Evolutionary conservation across 257 asterid genomes (phyloP).

Genomic region (Petunia axillaris): DNA sequence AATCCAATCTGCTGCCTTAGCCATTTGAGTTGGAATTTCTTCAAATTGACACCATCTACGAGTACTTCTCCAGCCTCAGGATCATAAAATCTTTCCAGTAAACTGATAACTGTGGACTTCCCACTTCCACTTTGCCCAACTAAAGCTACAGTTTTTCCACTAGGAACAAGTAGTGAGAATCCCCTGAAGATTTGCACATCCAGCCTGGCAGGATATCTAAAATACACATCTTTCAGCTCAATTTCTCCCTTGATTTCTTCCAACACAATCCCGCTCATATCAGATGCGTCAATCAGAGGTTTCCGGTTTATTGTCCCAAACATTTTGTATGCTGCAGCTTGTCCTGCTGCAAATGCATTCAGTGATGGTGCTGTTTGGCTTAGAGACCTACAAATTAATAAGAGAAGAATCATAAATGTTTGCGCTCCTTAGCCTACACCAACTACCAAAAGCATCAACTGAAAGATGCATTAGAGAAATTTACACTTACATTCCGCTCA

Average conservation of each 20-base stretch:
- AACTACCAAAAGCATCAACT: background rate
- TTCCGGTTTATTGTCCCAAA: constrained; percentile 27
- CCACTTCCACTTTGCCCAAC: constrained; percentile 46
- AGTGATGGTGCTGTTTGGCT: constrained; percentile 29
- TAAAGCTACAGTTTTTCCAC: constrained; percentile 35
- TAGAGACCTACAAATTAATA: constrained; percentile 31
- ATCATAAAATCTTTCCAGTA: constrained; percentile 43
- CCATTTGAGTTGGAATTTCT: constrained; percentile 36
- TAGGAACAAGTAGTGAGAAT: constrained; percentile 35
- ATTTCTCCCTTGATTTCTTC: constrained; percentile 41
- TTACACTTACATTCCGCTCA: constrained; percentile 42
- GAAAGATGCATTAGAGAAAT: background rate
- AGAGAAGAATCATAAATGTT: background rate
- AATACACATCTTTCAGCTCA: constrained; percentile 38
- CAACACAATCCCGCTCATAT: constrained; percentile 30
- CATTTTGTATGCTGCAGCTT: constrained; percentile 35
- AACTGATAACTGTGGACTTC: constrained; percentile 38
- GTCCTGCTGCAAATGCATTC: constrained; percentile 32
- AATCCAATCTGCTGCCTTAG: constrained; percentile 39
- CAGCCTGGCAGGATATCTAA: constrained; percentile 41
- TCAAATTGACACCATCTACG: constrained; percentile 39
- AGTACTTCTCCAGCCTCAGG: constrained; percentile 40
- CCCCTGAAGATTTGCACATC: constrained; percentile 40
- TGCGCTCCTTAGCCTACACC: background rate
- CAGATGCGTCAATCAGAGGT: constrained; percentile 29